Evolutionary conservation across 2,329 filamentous ascomycete genomes (phyloP).

Genomic region (Phialophora verrucosa): DNA sequence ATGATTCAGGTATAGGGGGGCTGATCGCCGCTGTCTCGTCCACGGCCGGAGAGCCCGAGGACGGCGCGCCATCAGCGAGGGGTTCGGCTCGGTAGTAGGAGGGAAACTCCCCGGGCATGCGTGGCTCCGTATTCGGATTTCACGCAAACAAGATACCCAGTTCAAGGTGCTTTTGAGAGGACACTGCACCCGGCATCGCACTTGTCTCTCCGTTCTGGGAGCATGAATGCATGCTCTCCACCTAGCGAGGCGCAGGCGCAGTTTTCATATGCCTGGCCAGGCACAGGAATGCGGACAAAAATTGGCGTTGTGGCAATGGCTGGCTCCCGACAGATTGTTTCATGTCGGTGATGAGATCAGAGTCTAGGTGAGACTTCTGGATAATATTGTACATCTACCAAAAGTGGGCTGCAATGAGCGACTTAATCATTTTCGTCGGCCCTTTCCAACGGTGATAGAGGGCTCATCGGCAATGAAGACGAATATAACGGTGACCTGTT

Average conservation of each 20-base stretch:
- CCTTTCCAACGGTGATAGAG: conserved; percentile 25
- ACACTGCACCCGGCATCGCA: conserved; percentile 2
- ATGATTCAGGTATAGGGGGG: conserved; percentile 15
- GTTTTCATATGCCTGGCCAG: conserved; percentile 1
- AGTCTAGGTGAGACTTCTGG: conserved; percentile 19
- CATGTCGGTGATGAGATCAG: conserved; percentile 11
- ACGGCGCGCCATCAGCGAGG: neutral
- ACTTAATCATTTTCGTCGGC: conserved; percentile 22
- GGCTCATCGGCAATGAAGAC: conserved; percentile 30
- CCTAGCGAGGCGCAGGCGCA: neutral
- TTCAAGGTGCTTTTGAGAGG: conserved; percentile 16
- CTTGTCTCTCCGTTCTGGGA: conserved; percentile 9
- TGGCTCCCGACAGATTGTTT: neutral
- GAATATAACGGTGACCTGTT: neutral
- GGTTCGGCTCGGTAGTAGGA: neutral
- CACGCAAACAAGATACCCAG: conserved; percentile 26
- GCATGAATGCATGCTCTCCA: conserved; percentile 23
- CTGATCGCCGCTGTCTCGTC: neutral
- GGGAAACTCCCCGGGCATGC: neutral
- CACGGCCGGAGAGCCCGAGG: neutral
- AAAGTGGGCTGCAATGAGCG: conserved; percentile 22
- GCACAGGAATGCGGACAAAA: conserved; percentile 17
- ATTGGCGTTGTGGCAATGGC: conserved; percentile 22
- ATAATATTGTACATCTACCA: conserved; percentile 36
- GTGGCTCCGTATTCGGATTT: conserved; percentile 13